phyloP scores from a whole-genome alignment of 192 early-diverging fungal genomes.

The Piromyces sp. region DNA sequence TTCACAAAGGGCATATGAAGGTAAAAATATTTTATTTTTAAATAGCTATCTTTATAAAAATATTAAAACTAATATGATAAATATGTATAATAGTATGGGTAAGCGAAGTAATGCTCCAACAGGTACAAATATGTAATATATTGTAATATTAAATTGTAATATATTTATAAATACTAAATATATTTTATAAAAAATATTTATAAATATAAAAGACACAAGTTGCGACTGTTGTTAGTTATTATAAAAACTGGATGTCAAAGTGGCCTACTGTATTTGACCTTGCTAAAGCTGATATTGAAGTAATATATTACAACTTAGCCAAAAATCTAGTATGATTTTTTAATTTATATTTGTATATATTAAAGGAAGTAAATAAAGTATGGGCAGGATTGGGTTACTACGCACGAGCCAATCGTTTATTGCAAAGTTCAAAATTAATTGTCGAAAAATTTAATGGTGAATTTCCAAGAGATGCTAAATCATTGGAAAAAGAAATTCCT shows the following conservation, averaged over 20 bases:
- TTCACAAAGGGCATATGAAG: background rate
- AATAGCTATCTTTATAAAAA: too few species aligned
- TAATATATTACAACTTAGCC: too few species aligned
- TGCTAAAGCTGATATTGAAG: constrained; percentile 39
- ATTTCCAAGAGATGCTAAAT: constrained; percentile 32
- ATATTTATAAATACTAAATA: too few species aligned
- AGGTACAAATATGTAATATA: too few species aligned
- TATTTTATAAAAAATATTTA: too few species aligned
- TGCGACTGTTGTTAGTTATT: constrained; percentile 49
- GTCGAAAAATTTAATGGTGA: constrained; percentile 24
- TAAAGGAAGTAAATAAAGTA: constrained; percentile 24
- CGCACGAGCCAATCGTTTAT: constrained; percentile 44
- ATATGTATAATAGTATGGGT: constrained; percentile 39
- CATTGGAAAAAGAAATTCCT: constrained; percentile 36
- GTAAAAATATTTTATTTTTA: background rate
- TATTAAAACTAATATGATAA: too few species aligned
- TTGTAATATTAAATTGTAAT: too few species aligned
- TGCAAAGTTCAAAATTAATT: constrained; percentile 44
- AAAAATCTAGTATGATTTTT: too few species aligned
- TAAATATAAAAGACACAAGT: constrained; percentile 42
- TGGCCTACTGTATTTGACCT: constrained; percentile 57
- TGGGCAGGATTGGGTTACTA: constrained; percentile 73
- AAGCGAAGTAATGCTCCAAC: constrained; percentile 71
- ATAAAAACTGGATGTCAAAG: constrained; percentile 42
- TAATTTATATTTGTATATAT: too few species aligned